A percentile compares a stretch with the other conserved stretches of the same genome.
Evolutionary conservation across 306 rosid species (phyloP).

Genomic region (Cucurbita ficifolia): DNA sequence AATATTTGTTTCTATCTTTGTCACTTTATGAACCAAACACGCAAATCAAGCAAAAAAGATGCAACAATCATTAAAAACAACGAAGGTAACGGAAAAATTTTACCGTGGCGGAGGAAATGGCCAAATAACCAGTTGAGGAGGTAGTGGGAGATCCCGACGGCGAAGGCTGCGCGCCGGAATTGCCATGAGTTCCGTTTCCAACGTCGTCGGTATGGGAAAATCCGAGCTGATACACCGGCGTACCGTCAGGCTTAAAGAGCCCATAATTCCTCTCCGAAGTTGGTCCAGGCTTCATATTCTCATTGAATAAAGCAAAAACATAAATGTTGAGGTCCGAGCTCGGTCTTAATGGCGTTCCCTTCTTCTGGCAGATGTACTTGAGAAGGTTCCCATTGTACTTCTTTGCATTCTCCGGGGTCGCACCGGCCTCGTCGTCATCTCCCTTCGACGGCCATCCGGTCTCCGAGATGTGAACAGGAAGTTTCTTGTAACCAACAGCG

Average conservation of each 20-base stretch:
- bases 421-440: slow-evolving; percentile 75
- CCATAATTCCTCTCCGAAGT: slow-evolving; percentile 90
- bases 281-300: slow-evolving; percentile 95
- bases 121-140: slow-evolving; percentile 41
- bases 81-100: not conserved
- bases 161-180: slow-evolving; percentile 12
- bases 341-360: slow-evolving; percentile 76
- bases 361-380: slow-evolving; percentile 33
- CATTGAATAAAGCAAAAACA: slow-evolving; percentile 81
- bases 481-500: slow-evolving; percentile 40
- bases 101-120: slow-evolving; percentile 52
- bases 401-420: slow-evolving; percentile 64
- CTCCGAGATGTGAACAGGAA: slow-evolving; percentile 82
- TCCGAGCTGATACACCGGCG: slow-evolving; percentile 52
- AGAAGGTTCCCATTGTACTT: slow-evolving; percentile 76
- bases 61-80: not conserved
- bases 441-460: slow-evolving; percentile 99
- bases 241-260: slow-evolving; percentile 73
- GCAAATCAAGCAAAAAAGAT: not conserved
- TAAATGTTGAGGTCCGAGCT: slow-evolving; percentile 64
- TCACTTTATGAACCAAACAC: not conserved
- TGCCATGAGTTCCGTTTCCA: slow-evolving; percentile 9
- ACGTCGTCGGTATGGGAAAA: slow-evolving; percentile 14
- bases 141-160: slow-evolving; percentile 33
- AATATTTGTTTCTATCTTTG: not conserved